Base-by-base conservation (phyloP, 2,329 filamentous ascomycete species). In the Ophiostoma perfectum region DNA sequence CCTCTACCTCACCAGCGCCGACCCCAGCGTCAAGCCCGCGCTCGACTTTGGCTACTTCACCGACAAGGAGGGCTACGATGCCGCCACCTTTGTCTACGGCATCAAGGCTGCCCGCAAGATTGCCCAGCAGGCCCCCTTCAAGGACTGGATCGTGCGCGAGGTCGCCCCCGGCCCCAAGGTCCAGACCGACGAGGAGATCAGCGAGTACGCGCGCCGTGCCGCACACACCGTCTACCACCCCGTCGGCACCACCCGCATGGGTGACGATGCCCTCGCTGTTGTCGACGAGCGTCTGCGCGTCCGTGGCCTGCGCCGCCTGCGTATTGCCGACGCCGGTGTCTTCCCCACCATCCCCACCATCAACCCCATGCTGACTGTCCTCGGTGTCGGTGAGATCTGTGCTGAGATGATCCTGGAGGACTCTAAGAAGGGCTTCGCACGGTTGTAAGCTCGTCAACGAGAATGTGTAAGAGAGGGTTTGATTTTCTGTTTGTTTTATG, bases 331-430 rank as follows among this genome's bases (percentile, higher is more conserved):
- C 62, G 72, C 72, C 1, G 71, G 71, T 55, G 68, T 72, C 39
- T 73, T 73, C 69, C 73, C 72, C 1, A 68, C 69, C 9, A 72
- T 74, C 63, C 71, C 73, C 2, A 72, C 70, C 42, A 71, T 72
- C 55, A 71, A 72, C 68, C 71, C 71, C 45, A 71, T 96, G 93
- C 81, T 96, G 75, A 97, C 92, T 1, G 92, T 96, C 5, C 78
- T 96, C 75, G 89, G 87, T 67, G 86, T 96, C 74, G 93, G 91
- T 7, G 93, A 97, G 85, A 84, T 90, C 69, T 89, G 88, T 5
- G 93, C 93, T 0, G 93, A 97, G 83, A 78, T 97, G 77, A 89
- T 97, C 76, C 89, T 89, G 42, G 83, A 88, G 76, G 87, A 92
- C 72, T 90, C 86, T 69, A 86, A 87, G 38, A 42, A 41, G 18